A percentile compares a stretch with the other conserved stretches of the same genome.
These are phyloP conservation scores for Penicillium soppii DNA, from an alignment of 495 filamentous ascomycete species.

Conservation along the genomic window DNA sequence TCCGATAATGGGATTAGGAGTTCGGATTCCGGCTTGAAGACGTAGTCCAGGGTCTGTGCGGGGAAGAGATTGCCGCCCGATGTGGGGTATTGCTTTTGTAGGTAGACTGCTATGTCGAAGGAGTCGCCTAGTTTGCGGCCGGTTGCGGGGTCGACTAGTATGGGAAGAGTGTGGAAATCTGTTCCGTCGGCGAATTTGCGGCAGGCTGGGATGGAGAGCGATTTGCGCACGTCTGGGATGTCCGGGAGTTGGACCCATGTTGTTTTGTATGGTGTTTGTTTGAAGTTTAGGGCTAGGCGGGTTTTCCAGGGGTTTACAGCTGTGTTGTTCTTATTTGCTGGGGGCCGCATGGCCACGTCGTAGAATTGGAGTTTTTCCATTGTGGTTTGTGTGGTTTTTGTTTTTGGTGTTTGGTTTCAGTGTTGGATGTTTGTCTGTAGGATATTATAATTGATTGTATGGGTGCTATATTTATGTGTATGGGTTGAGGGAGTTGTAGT, in stretches of 20 bases:
- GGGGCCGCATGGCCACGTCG: conserved; percentile 51
- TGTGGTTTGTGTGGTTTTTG: not conserved
- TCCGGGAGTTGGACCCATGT: conserved; percentile 51
- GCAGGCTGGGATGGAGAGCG: conserved; percentile 40
- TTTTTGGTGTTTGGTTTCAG: too few relatives aligned
- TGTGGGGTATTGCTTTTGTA: conserved; percentile 49
- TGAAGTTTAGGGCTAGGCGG: conserved; percentile 61
- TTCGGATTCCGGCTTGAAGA: conserved; percentile 2
- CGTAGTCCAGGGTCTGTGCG: conserved; percentile 30
- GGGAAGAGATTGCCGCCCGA: conserved; percentile 42
- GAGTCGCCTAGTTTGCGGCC: conserved; percentile 53
- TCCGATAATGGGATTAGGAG: conserved; percentile 31
- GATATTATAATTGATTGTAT: too few relatives aligned
- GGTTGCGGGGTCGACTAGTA: conserved; percentile 50
- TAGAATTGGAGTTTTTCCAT: conserved; percentile 44
- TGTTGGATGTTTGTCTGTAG: too few relatives aligned
- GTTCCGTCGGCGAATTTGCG: conserved; percentile 57
- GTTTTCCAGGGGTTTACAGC: conserved; percentile 62
- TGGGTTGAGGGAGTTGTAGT: too few relatives aligned
- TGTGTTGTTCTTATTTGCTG: conserved; percentile 31
- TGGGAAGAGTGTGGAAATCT: conserved; percentile 59
- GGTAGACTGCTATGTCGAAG: conserved; percentile 60
- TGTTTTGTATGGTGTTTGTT: conserved; percentile 50
- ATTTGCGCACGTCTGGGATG: conserved; percentile 44
- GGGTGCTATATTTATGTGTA: too few relatives aligned